These are phyloP conservation scores for Talaromyces proteolyticus DNA, from an alignment of 495 filamentous ascomycete genomes.

Conservation along the genomic window DNA sequence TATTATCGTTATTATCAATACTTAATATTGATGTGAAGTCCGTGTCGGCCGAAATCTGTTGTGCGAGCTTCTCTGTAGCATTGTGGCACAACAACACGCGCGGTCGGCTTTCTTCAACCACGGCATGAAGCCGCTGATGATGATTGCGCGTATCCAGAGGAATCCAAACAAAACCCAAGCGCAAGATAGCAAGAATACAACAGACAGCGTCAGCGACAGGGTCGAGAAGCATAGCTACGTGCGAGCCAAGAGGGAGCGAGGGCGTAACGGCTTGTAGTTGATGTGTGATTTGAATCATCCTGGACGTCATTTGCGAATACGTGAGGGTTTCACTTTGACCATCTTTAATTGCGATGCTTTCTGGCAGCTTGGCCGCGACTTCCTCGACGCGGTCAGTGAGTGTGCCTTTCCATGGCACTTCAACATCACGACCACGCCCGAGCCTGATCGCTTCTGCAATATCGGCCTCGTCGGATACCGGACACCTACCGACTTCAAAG, in stretches of 20 bases:
- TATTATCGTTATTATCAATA: neutral
- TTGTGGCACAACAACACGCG: constrained; percentile 10
- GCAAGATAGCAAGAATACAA: constrained; percentile 50
- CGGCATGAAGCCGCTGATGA: constrained; percentile 19
- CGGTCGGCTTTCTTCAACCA: constrained; percentile 17
- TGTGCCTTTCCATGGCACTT: constrained; percentile 24
- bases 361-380: constrained; percentile 6
- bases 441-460: neutral
- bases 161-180: constrained; percentile 41
- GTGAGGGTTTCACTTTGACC: constrained; percentile 8
- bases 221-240: constrained; percentile 13
- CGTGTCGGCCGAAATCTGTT: neutral
- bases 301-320: constrained; percentile 8
- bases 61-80: constrained; percentile 5
- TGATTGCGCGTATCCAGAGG: constrained; percentile 43
- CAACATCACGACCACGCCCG: neutral
- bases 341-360: constrained; percentile 12
- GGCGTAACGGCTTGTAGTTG: constrained; percentile 8
- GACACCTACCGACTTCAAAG: constrained; percentile 10
- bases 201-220: constrained; percentile 36
- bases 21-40: neutral
- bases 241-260: constrained; percentile 15
- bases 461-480: constrained; percentile 8
- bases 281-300: constrained; percentile 13
- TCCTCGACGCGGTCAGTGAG: constrained; percentile 27